Conservation (phyloP, 2,329 filamentous ascomycete species). For the Thielaviopsis populi region DNA sequence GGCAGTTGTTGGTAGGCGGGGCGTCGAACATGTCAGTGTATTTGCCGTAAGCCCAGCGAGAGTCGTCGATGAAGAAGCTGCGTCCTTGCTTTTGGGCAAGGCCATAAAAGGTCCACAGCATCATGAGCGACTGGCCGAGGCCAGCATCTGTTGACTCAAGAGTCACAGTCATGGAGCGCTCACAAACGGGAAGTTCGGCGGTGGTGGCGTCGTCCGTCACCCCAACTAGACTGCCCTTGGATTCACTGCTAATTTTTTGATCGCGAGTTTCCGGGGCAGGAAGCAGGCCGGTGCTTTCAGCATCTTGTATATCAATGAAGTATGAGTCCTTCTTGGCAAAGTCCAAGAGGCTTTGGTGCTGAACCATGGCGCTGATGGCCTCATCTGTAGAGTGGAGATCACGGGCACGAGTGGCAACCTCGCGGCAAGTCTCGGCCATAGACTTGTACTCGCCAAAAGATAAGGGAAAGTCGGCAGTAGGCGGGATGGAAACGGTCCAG, state of each 20-base stretch:
- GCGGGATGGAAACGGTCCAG: slow-evolving; percentile 73
- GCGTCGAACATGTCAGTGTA: slow-evolving; percentile 58
- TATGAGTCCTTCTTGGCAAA: slow-evolving; percentile 45
- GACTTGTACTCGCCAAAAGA: slow-evolving; percentile 49
- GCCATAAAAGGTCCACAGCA: slow-evolving; percentile 72
- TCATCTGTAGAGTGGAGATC: slow-evolving; percentile 24
- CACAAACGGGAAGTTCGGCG: slow-evolving; percentile 43
- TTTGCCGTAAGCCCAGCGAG: slow-evolving; percentile 65
- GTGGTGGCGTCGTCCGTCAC: slow-evolving; percentile 28
- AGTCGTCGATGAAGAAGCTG: slow-evolving; percentile 73
- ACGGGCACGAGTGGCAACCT: slow-evolving; percentile 45
- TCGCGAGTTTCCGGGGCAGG: slow-evolving; percentile 28
- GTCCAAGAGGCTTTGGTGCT: slow-evolving; percentile 11
- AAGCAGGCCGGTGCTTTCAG: slow-evolving; percentile 49
- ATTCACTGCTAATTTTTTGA: slow-evolving; percentile 23
- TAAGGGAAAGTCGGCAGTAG: slow-evolving; percentile 50
- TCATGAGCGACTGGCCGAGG: slow-evolving; percentile 60
- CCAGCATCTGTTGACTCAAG: slow-evolving; percentile 60
- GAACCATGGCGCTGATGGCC: slow-evolving; percentile 27
- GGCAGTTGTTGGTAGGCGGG: slow-evolving; percentile 50
- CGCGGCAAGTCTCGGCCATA: slow-evolving; percentile 52
- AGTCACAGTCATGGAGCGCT: slow-evolving; percentile 59
- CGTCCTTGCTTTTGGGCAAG: slow-evolving; percentile 59
- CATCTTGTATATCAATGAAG: slow-evolving; percentile 62
- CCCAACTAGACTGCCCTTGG: slow-evolving; percentile 33